These are phyloP conservation scores for Penicillium fuscoglaucum DNA, from an alignment of 2,329 filamentous ascomycete species.

Conservation along the genomic window DNA sequence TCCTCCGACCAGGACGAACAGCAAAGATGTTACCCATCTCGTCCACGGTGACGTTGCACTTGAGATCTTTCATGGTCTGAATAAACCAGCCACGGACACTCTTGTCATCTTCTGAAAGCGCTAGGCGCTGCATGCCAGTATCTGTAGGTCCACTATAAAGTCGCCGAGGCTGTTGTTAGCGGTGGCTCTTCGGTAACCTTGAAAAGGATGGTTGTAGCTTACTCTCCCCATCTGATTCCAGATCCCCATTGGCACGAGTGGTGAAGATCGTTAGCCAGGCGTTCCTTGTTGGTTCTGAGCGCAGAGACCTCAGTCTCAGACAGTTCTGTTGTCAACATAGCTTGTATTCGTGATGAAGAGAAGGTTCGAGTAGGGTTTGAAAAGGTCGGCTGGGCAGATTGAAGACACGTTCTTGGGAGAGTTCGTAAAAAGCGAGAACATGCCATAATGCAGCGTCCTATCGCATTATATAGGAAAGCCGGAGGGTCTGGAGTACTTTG, in stretches of 20 bases:
- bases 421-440: not conserved
- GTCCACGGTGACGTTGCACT: slow-evolving; percentile 68
- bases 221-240: slow-evolving; percentile 68
- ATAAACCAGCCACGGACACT: slow-evolving; percentile 74
- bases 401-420: not conserved
- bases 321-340: slow-evolving; percentile 46
- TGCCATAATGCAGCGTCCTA: not conserved
- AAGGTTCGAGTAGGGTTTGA: not conserved
- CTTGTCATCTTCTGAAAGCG: slow-evolving; percentile 71
- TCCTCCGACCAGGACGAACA: slow-evolving; percentile 61
- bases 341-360: slow-evolving; percentile 17
- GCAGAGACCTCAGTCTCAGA: slow-evolving; percentile 53
- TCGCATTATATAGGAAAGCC: not conserved
- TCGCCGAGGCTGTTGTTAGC: not conserved
- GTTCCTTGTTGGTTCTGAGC: slow-evolving; percentile 58
- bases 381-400: not conserved
- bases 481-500: not conserved
- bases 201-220: slow-evolving; percentile 36
- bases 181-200: not conserved
- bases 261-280: slow-evolving; percentile 65
- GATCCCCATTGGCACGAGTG: slow-evolving; percentile 66
- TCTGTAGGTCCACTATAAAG: slow-evolving; percentile 52
- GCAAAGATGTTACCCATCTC: slow-evolving; percentile 82
- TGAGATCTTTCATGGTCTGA: slow-evolving; percentile 60
- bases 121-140: slow-evolving; percentile 74